Base-by-base conservation (phyloP, 805 yeast species). In the Vanderwaltozyma tropicalis region DNA sequence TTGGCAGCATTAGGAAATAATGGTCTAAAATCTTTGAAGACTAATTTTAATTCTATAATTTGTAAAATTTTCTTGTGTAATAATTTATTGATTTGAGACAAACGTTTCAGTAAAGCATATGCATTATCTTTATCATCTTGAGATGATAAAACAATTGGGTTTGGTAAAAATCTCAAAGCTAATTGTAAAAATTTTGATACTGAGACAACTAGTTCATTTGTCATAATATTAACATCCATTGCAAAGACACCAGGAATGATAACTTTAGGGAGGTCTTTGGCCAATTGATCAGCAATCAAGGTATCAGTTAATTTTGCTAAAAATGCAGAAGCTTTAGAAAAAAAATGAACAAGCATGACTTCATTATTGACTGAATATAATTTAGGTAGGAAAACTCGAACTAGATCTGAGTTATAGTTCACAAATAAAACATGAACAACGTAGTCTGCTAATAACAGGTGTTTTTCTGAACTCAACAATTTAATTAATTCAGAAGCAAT, bases 381-480 rank as follows among this genome's bases (percentile, higher is more conserved):
- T 28, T 49, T 48, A 4, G 61, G 53, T 14, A 57, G 29, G 21
- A 56, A 41, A 2, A 44, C 39, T 15, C 41, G 45, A 2, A 53
- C 50, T 32, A 59, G 34, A 24, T 49, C 50, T 3, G 55, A 43
- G 31, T 56, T 50, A 32, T 59, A 59, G 27, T 54, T 54, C 13
- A 49, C 50, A 38, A 59, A 56, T 5, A 56, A 30, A 2, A 59
- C 45, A 18, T 54, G 55, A 6, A 51, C 48, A 34, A 52, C 40
- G 35, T 58, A 58, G 27, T 58, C 59, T 2, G 54, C 55, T 7
- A 53, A 27, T 12, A 52, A 17, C 20, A 49, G 22, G 6, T 47
- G 41, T 11, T 47, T 38, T 7, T 45, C 44, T 10, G 41, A 37
- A 20, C 43, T 51, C 19, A 58, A 40, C 7, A 50, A 38, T 30